A percentile compares a stretch with the other conserved stretches of the same genome.
Conservation (phyloP, 225 moss, liverwort and hornwort genomes). For the Bryum argenteum region DNA sequence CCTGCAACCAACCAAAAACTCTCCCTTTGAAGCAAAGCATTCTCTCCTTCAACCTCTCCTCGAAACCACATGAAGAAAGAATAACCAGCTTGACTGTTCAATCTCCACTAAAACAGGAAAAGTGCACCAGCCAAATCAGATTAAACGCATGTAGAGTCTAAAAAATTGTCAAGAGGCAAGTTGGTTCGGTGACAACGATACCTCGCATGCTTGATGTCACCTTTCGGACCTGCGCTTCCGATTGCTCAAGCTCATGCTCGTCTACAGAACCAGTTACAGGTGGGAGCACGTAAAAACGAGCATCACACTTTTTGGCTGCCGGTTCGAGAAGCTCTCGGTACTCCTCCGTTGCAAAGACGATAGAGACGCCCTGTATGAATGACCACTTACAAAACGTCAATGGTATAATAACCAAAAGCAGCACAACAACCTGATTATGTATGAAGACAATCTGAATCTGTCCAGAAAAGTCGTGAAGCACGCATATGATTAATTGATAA, state of each 20-base stretch:
- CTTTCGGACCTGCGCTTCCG: slow-evolving; percentile 60
- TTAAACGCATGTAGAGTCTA: neutral
- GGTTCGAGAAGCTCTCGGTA: slow-evolving; percentile 67
- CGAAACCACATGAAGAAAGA: neutral
- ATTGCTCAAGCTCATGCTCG: slow-evolving; percentile 42
- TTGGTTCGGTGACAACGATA: slow-evolving; percentile 22
- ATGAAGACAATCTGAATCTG: no score
- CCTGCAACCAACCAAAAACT: slow-evolving; percentile 38
- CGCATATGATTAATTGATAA: neutral
- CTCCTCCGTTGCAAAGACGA: slow-evolving; percentile 84
- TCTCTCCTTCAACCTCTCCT: neutral
- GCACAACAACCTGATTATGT: no score
- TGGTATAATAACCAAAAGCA: neutral
- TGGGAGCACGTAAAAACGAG: slow-evolving; percentile 61
- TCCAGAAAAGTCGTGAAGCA: neutral
- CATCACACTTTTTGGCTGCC: slow-evolving; percentile 56
- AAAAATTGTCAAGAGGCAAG: neutral
- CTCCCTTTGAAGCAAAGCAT: no score
- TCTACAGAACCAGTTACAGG: slow-evolving; percentile 37
- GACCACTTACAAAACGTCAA: neutral
- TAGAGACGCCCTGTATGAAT: slow-evolving; percentile 63
- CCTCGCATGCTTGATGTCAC: slow-evolving; percentile 59
- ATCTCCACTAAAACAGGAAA: neutral
- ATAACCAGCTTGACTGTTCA: neutral
- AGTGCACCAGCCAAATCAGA: neutral